These are phyloP conservation scores for Chlamydomonas sphaeroides DNA, from an alignment of 139 green algal genomes.

Conservation along the genomic window DNA sequence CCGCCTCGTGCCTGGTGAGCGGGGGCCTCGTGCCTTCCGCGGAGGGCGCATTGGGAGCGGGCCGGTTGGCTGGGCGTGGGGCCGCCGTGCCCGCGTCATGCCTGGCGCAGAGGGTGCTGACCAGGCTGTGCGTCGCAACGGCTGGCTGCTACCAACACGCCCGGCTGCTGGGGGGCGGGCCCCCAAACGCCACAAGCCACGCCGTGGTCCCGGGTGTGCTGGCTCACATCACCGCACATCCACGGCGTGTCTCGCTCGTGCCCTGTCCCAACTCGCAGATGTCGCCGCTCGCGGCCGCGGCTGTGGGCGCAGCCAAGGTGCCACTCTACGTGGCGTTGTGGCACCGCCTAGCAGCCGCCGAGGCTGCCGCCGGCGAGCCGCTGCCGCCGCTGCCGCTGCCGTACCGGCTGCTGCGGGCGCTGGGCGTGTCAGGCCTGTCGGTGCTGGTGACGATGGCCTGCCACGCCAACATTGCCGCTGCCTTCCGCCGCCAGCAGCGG, in stretches of 20 bases:
- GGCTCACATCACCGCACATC: too few species aligned
- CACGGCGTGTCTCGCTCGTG: too few species aligned
- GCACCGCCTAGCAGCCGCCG: background rate
- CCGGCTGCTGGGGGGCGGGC: too few species aligned
- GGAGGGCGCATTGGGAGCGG: too few species aligned
- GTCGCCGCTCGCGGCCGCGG: background rate
- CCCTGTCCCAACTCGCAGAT: background rate
- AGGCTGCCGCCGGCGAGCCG: background rate
- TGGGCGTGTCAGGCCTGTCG: background rate
- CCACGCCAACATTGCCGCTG: background rate
- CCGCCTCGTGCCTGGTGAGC: constrained; percentile 24
- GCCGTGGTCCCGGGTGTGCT: too few species aligned
- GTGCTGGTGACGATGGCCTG: background rate
- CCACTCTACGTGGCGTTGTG: constrained; percentile 10
- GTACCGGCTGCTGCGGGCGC: background rate
- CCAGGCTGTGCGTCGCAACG: too few species aligned
- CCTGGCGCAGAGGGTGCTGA: too few species aligned
- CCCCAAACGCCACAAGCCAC: too few species aligned
- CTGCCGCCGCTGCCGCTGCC: too few species aligned
- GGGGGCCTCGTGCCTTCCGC: background rate
- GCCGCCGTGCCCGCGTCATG: too few species aligned
- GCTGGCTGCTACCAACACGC: too few species aligned
- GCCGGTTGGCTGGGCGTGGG: background rate
- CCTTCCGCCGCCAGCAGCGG: background rate
- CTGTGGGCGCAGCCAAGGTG: background rate